A percentile compares a stretch with the other conserved stretches of the same genome.
Evolutionary conservation across 2,329 filamentous ascomycete species (phyloP).

Genomic region (Calonectria montana): DNA sequence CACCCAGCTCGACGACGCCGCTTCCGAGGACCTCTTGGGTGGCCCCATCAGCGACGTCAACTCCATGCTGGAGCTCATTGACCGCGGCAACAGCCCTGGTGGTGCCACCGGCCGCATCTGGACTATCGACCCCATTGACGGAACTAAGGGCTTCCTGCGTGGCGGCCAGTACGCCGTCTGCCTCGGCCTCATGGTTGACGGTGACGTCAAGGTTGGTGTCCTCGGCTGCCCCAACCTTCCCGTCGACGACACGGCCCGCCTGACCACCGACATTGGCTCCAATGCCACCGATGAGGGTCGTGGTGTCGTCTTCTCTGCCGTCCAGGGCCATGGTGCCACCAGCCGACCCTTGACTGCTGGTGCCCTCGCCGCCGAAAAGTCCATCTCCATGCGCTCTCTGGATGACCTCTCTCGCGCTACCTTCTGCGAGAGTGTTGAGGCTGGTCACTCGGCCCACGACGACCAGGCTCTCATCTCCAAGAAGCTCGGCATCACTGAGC

Average conservation of each 20-base stretch:
- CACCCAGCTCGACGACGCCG: conserved; percentile 71
- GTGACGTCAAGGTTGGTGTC: conserved; percentile 92
- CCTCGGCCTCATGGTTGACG: conserved; percentile 90
- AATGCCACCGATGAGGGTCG: conserved; percentile 81
- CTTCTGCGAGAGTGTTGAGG: conserved; percentile 97
- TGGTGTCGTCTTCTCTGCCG: conserved; percentile 89
- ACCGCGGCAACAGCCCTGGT: conserved; percentile 76
- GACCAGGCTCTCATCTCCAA: conserved; percentile 85
- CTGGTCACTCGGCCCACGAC: conserved; percentile 88
- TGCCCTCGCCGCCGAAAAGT: conserved; percentile 64
- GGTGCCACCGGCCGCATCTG: conserved; percentile 85
- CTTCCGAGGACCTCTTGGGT: conserved; percentile 72
- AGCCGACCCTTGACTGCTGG: conserved; percentile 75
- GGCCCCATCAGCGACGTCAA: conserved; percentile 76
- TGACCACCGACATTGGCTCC: conserved; percentile 76
- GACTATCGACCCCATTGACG: conserved; percentile 97
- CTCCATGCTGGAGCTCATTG: conserved; percentile 74
- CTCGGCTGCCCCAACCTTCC: conserved; percentile 96
- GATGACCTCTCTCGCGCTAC: conserved; percentile 81
- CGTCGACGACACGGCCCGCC: conserved; percentile 75
- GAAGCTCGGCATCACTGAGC: conserved; percentile 86
- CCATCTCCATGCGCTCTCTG: conserved; percentile 84
- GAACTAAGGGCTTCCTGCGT: conserved; percentile 95
- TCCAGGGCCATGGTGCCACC: conserved; percentile 82
- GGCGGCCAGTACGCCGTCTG: conserved; percentile 98